Evolutionary conservation across 192 early-diverging fungal genomes (phyloP).

Genomic region (Podila verticillata): DNA sequence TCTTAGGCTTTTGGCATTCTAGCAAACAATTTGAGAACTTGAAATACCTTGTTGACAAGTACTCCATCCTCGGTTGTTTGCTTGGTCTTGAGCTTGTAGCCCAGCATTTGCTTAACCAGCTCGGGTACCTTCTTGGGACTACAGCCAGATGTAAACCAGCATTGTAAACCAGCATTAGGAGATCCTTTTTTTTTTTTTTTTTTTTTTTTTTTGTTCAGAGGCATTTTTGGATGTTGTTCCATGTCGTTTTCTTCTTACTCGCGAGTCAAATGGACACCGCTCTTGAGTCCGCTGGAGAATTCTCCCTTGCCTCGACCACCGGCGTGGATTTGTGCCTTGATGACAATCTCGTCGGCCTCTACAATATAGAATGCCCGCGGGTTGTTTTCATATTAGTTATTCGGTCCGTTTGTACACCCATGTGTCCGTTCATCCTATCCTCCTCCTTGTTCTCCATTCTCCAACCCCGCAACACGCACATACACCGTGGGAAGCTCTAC

Average conservation of each 20-base stretch:
- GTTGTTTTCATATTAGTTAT: not conserved
- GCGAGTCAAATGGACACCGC: conserved; percentile 40
- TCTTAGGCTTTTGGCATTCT: no score
- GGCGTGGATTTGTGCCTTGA: conserved; percentile 49
- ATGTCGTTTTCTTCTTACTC: conserved; percentile 18
- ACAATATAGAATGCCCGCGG: not conserved
- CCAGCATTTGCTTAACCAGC: conserved; percentile 38
- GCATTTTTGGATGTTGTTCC: no score
- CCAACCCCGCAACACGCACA: no score
- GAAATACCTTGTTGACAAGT: conserved; percentile 34
- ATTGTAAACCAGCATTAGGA: not conserved
- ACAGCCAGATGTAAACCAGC: not conserved
- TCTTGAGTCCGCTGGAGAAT: conserved; percentile 48
- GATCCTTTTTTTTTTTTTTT: no score
- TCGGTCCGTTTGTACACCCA: not conserved
- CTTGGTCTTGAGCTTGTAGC: conserved; percentile 44
- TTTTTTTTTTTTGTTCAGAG: no score
- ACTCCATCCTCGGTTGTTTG: conserved; percentile 36
- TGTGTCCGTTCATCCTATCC: not conserved
- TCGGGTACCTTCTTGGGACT: conserved; percentile 37
- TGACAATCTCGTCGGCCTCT: conserved; percentile 46
- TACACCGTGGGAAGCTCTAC: no score
- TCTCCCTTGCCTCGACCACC: conserved; percentile 42
- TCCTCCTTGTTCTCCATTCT: no score
- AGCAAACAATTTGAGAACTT: no score